Evolutionary conservation across 305 asterid species (phyloP), one percentile per base, ranked within the genome.

Genomic region (Fraxinus floribunda): DNA sequence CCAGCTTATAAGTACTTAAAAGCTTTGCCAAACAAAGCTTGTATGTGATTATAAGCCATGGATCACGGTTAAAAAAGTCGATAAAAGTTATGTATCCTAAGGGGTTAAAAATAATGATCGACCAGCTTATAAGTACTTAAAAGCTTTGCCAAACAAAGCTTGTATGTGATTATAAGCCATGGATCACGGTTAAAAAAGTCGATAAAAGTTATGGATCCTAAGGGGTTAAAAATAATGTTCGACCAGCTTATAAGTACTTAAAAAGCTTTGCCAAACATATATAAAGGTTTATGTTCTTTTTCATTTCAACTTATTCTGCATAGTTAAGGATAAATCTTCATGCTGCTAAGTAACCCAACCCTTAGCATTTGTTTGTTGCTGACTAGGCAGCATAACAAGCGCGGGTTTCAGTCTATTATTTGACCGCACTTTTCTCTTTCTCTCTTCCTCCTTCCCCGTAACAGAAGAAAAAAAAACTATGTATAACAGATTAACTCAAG

Each of bases 341-440:
- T 64, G 72, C 34, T 20, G 72, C 34, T 26, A 26, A 20, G 15
- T 46, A 80, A 35, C 71, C 66, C 83, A 80, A 16, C 83, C 29
- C 20, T 11, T n/a, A 18, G 57, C 38, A 80, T 73, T 71, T 18
- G 70, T 78, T 49, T 80, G 26, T 34, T 72, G 83, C 29, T 24
- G 44, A 76, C 7, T 11, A 66, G 74, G 7, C 18, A 60, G 29
- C 13, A 60, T 20, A 0, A 20, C 8, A 5, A 60, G 70, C 70
- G 9, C 5, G 35, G 35, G 2, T 66, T 66, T 26, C 36, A 8
- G 1, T 26, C 15, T 66, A 26, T 66, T 9, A 8, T 22, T 26
- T 66, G 35, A 66, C n/a, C 35, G 7, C 35, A 66, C 22, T 11
- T 24, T 1, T 62, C 32, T 22, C 16, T 2, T 0, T 20, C 34